Percentiles rank a stretch among this genome's conserved stretches.
Conservation (phyloP, 2,329 filamentous ascomycete genomes). For the Ilyonectria mors-panacis region DNA sequence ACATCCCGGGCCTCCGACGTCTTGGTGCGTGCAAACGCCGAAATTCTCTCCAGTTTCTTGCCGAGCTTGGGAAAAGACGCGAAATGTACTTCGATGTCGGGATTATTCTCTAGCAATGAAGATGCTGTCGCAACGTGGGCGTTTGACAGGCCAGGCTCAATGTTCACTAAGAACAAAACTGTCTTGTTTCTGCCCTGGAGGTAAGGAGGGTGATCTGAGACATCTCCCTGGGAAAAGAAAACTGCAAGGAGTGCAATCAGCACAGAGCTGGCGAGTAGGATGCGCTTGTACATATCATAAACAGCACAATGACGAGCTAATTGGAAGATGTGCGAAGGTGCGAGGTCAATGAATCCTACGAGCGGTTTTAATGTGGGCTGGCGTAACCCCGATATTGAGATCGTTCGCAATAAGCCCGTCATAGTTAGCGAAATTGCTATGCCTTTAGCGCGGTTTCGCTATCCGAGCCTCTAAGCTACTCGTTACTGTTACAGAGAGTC, state of each 20-base stretch:
- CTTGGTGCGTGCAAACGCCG: slow-evolving; percentile 18
- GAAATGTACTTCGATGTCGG: slow-evolving; percentile 53
- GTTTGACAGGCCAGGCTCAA: slow-evolving; percentile 54
- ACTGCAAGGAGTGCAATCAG: background rate
- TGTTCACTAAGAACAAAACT: slow-evolving; percentile 54
- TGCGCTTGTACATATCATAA: background rate
- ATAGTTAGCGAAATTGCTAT: too few relatives aligned
- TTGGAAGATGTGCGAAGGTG: too few relatives aligned
- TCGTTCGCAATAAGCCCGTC: too few relatives aligned
- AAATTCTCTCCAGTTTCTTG: slow-evolving; percentile 35
- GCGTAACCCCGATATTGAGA: too few relatives aligned
- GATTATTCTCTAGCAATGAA: slow-evolving; percentile 52
- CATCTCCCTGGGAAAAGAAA: background rate
- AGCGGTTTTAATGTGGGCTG: too few relatives aligned
- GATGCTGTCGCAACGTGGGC: slow-evolving; percentile 55
- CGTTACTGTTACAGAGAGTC: too few relatives aligned
- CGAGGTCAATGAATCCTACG: too few relatives aligned
- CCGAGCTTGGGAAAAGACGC: slow-evolving; percentile 49
- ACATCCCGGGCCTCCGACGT: slow-evolving; percentile 40
- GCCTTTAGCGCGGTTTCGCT: too few relatives aligned
- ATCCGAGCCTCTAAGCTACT: too few relatives aligned
- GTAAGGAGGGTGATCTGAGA: background rate
- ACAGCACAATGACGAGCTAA: too few relatives aligned
- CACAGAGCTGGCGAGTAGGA: background rate
- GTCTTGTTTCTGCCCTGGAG: slow-evolving; percentile 48